Conservation (phyloP, 345 rosid genomes). For the Abelmoschus esculentus region DNA sequence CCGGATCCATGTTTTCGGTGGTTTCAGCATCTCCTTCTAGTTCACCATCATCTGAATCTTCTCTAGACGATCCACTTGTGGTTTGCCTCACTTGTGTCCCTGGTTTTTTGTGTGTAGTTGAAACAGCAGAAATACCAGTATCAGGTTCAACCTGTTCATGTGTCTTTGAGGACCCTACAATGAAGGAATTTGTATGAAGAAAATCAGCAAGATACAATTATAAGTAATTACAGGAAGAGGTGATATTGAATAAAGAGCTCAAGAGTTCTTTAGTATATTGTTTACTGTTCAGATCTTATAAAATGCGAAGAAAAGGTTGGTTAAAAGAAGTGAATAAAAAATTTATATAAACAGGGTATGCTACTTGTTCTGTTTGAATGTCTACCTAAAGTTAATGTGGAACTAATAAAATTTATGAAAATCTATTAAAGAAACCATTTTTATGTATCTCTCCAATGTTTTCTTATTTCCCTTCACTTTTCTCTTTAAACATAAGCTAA, state of each 20-base stretch:
- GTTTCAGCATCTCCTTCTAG: slow-evolving; percentile 83
- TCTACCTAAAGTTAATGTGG: background rate
- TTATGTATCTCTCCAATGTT: background rate
- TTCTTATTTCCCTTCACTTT: background rate
- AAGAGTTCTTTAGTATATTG: background rate
- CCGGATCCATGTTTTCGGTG: slow-evolving; percentile 47
- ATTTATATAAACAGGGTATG: background rate
- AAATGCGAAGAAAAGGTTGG: background rate
- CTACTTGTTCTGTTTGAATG: background rate
- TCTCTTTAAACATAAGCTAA: background rate
- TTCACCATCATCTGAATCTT: slow-evolving; percentile 83
- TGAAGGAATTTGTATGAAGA: slow-evolving; percentile 2
- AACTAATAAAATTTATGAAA: background rate
- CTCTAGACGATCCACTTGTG: slow-evolving; percentile 81
- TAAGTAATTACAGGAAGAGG: too few relatives aligned
- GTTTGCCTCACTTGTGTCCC: slow-evolving; percentile 54
- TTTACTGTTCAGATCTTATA: background rate
- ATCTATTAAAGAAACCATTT: background rate
- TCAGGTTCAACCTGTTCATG: slow-evolving; percentile 33
- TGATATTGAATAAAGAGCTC: background rate
- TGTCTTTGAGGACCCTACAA: slow-evolving; percentile 36
- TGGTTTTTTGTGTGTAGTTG: slow-evolving; percentile 28
- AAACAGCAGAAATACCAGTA: slow-evolving; percentile 25
- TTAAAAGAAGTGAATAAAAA: background rate
- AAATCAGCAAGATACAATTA: too few relatives aligned